phyloP scores from a whole-genome alignment of 2,329 filamentous ascomycete species.

The Colletotrichum sidae region DNA sequence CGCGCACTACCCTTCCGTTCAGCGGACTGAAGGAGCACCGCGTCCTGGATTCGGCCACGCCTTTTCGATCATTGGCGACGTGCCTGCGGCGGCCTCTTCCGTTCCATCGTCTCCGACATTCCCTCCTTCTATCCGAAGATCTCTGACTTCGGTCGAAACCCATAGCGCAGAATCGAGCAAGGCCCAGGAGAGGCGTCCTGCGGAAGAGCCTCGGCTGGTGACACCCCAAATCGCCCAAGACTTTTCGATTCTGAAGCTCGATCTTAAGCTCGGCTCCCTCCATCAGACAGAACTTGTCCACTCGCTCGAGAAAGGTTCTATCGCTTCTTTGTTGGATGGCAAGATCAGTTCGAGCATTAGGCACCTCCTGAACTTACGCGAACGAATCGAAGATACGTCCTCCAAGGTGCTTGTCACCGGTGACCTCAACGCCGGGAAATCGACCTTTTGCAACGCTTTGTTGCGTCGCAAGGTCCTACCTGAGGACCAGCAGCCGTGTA shows the following conservation, averaged over 20 bases:
- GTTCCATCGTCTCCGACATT: constrained; percentile 52
- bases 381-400: constrained; percentile 95
- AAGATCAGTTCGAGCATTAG: constrained; percentile 95
- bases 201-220: constrained; percentile 82
- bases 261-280: constrained; percentile 88
- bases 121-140: constrained; percentile 70
- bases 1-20: constrained; percentile 91
- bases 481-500: constrained; percentile 98
- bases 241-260: constrained; percentile 94
- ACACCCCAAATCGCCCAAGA: constrained; percentile 94
- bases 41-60: constrained; percentile 74
- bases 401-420: constrained; percentile 97
- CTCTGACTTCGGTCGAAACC: constrained; percentile 75
- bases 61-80: constrained; percentile 68
- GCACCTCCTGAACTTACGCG: constrained; percentile 86
- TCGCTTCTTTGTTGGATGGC: constrained; percentile 90
- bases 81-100: constrained; percentile 51
- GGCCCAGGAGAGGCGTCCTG: constrained; percentile 69
- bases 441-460: constrained; percentile 98
- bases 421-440: constrained; percentile 97
- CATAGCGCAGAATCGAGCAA: constrained; percentile 77
- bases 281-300: constrained; percentile 93
- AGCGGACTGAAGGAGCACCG: constrained; percentile 67
- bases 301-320: constrained; percentile 90
- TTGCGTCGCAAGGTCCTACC: constrained; percentile 91